phyloP scores from a whole-genome alignment of 2,329 filamentous ascomycete genomes.

The Aspergillus ustus region DNA sequence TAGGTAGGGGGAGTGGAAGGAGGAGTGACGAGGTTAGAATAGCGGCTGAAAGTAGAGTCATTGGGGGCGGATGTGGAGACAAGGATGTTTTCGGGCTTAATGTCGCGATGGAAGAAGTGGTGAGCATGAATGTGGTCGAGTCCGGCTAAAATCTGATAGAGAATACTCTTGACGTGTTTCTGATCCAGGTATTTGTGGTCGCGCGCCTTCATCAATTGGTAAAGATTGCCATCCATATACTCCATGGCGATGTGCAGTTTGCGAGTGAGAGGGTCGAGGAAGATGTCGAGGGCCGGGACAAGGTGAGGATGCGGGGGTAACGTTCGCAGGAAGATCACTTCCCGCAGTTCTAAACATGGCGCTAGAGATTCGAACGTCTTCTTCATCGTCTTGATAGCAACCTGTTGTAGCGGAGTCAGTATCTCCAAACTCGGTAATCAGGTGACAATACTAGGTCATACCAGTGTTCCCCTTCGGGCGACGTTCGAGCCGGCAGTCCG shows the following conservation, averaged over 20 bases:
- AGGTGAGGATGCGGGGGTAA: constrained; percentile 87
- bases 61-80: constrained; percentile 87
- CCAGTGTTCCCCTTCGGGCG: constrained; percentile 87
- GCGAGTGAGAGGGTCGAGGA: constrained; percentile 92
- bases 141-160: constrained; percentile 95
- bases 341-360: constrained; percentile 88
- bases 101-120: constrained; percentile 97
- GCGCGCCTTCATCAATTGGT: constrained; percentile 97
- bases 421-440: constrained; percentile 7
- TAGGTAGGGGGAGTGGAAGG: constrained; percentile 92
- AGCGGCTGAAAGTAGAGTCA: constrained; percentile 89
- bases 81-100: constrained; percentile 98
- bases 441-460: constrained; percentile 54
- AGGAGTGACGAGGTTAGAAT: constrained; percentile 90
- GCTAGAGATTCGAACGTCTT: constrained; percentile 95
- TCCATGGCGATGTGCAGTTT: constrained; percentile 99
- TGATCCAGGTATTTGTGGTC: constrained; percentile 94
- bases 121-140: constrained; percentile 97
- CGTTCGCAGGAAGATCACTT: constrained; percentile 94
- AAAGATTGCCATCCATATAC: constrained; percentile 99
- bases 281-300: constrained; percentile 97
- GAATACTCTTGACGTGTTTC: constrained; percentile 92
- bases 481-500: constrained; percentile 87
- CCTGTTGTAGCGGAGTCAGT: constrained; percentile 56
- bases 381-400: constrained; percentile 99